Percentiles rank a stretch among this genome's conserved stretches.
phyloP scores from a whole-genome alignment of 805 yeast species.

The Wickerhamiella domercqiae region DNA sequence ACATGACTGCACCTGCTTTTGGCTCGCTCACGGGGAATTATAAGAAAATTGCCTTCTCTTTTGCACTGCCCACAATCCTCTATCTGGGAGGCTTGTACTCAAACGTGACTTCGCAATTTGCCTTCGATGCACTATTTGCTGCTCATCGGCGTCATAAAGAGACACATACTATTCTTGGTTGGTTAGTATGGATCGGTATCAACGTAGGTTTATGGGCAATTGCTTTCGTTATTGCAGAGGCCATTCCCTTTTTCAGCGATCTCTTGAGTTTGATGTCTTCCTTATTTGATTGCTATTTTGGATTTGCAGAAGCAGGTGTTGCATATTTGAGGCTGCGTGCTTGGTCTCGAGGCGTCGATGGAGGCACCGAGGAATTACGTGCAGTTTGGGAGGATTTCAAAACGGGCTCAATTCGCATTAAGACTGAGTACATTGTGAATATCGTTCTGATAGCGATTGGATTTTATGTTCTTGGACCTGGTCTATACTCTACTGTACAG shows the following conservation, averaged over 20 bases:
- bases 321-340: conserved; percentile 28
- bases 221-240: conserved; percentile 47
- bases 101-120: conserved; percentile 38
- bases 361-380: conserved; percentile 28
- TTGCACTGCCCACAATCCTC: conserved; percentile 43
- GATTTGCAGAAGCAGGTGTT: conserved; percentile 46
- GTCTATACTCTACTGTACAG: conserved; percentile 39
- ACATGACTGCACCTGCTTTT: conserved; percentile 45
- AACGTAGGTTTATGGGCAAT: conserved; percentile 33
- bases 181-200: conserved; percentile 37
- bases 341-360: no score
- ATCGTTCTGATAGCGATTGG: conserved; percentile 32
- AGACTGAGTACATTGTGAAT: conserved; percentile 27
- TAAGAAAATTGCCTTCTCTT: conserved; percentile 43
- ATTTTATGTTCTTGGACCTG: conserved; percentile 43
- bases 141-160: conserved; percentile 31
- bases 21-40: conserved; percentile 34
- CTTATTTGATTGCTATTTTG: conserved; percentile 51
- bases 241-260: conserved; percentile 49
- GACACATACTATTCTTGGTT: conserved; percentile 35
- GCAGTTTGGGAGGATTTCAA: conserved; percentile 21
- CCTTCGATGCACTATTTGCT: conserved; percentile 33
- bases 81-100: conserved; percentile 38
- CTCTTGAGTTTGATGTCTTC: conserved; percentile 44
- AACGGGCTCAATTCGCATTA: conserved; percentile 21